Base-by-base conservation (phyloP, 2,329 filamentous ascomycete species). In the Gaeumannomyces sp. region DNA sequence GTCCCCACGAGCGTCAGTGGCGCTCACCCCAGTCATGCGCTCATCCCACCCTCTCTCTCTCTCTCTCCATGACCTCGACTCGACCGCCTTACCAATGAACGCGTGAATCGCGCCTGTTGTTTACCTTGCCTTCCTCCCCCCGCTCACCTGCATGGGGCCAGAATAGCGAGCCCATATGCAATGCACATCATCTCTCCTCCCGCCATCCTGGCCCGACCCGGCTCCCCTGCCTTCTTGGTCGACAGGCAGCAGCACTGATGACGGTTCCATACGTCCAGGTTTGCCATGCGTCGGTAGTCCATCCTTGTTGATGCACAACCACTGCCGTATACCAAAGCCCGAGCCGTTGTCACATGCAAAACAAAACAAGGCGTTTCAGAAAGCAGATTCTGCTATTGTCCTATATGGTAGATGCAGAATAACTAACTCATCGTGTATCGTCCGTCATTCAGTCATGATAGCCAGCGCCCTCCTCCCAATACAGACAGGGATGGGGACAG, bases 381-480 rank as follows among this genome's bases (percentile, higher is more conserved):
- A 53, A 53, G 45, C 45, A 53, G n/a, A 53, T 53, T 53, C 45
- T 53, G 45, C 45, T 22, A 53, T 53, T 53, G 45, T 53, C 45
- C 45, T 53, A 53, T n/a, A 53, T 53, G 45, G 45, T 53, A 53
- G 45, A 53, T 53, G 45, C 45, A 53, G 45, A 53, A 53, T 53
- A 53, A 53, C 45, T 57, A 62, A 62, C 61, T 57, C 61, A 62
- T 62, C 61, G 61, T 56, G 33, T 31, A 53, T 62, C 61, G 45
- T 53, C 61, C 61, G 31, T 62, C 61, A 33, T 62, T 56, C 61
- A 53, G 61, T 62, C 61, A 62, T 62, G 56, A 62, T 61, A 53
- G 45, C 45, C 45, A 53, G 45, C 45, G 45, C 19, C 45, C 45
- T 53, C 22, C 45, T 53, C 45, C 45, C 45, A 4, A 53, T 53